Evolutionary conservation across 768 basidiomycete species (phyloP).

Genomic region (Tephrocybe sp.): DNA sequence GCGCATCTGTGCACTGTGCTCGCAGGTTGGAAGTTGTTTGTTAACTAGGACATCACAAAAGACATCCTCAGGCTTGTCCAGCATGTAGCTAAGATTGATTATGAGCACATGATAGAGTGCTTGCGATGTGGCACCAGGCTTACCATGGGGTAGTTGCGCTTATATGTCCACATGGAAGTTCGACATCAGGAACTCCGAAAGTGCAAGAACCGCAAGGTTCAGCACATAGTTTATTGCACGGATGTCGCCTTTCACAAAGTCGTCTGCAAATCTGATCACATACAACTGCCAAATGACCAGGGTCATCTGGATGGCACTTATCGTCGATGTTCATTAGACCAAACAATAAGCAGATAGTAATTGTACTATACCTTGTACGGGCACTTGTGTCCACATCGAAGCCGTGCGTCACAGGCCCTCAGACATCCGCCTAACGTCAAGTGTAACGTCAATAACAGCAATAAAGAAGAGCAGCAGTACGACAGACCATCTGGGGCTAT

Average conservation of each 20-base stretch:
- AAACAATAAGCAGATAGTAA: not conserved
- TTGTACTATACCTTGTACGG: conserved; percentile 46
- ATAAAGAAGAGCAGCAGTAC: not conserved
- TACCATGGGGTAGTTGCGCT: conserved; percentile 48
- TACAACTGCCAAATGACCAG: conserved; percentile 42
- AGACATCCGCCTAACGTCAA: conserved; percentile 54
- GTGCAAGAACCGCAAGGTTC: conserved; percentile 50
- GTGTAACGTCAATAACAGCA: not conserved
- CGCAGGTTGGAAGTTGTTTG: conserved; percentile 49
- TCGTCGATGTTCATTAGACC: not conserved
- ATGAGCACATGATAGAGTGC: not conserved
- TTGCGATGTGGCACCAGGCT: conserved; percentile 16
- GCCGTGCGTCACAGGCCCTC: conserved; percentile 45
- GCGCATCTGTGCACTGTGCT: conserved; percentile 44
- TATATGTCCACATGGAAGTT: conserved; percentile 58
- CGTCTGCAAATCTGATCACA: conserved; percentile 49
- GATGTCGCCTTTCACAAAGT: conserved; percentile 55
- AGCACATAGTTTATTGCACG: conserved; percentile 52
- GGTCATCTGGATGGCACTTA: conserved; percentile 63
- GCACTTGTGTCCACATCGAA: conserved; percentile 65
- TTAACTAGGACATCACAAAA: conserved; percentile 39
- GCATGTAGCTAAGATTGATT: conserved; percentile 32
- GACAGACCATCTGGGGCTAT: conserved; percentile 55
- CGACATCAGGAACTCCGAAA: conserved; percentile 43
- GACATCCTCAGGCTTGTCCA: conserved; percentile 42